Base-by-base conservation (phyloP, 2,329 filamentous ascomycete genomes). In the Xylaria sp. region DNA sequence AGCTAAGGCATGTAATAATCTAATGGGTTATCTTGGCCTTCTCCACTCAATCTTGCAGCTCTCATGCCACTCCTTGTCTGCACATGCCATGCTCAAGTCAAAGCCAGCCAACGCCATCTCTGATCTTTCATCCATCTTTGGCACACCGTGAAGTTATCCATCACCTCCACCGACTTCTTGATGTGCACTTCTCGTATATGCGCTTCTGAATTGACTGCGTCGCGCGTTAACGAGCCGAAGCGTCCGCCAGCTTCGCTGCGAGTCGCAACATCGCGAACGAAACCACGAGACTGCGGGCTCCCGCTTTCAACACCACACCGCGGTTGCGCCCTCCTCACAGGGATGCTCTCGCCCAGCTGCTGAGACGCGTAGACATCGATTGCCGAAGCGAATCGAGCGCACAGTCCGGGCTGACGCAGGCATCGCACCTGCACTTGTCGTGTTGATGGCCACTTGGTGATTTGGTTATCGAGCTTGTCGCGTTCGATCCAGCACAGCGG, bases 21-120 rank as follows among this genome's bases (percentile, higher is more conserved):
- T 37, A 8, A 37, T 37, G 4, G 34, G 34, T 4, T 37, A 57
- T 52, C 63, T 63, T 52, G 56, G 65, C 57, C 13, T 25, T 20
- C 44, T 23, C 65, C 52, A 61, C 55, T 46, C 60, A 60, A 71
- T 71, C 69, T 66, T 41, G 37, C 55, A 63, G 66, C 69, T 57
- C 64, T 71, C 66, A 69, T 69, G 66, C 66, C n/a, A 39, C 12
- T 48, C 59, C 23, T 10, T 52, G 12, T 37, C 23, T 50, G 20
- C 59, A 41, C 8, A 10, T 28, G 8, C 8, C 28, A 55, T 54
- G 10, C 3, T 34, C 18, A 50, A 56, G 31, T 10, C 31, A 50
- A n/a, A 34, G 18, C 37, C 41, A 15, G 3, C 28, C 28, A 46
- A 18, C 10, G 50, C 60, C n/a, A 20, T 55, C 28, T 37, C 31